A percentile compares a stretch with the other conserved stretches of the same genome.
These are phyloP conservation scores for Trypanosoma lewisi DNA, from an alignment of 208 protist species.

Conservation along the genomic window DNA sequence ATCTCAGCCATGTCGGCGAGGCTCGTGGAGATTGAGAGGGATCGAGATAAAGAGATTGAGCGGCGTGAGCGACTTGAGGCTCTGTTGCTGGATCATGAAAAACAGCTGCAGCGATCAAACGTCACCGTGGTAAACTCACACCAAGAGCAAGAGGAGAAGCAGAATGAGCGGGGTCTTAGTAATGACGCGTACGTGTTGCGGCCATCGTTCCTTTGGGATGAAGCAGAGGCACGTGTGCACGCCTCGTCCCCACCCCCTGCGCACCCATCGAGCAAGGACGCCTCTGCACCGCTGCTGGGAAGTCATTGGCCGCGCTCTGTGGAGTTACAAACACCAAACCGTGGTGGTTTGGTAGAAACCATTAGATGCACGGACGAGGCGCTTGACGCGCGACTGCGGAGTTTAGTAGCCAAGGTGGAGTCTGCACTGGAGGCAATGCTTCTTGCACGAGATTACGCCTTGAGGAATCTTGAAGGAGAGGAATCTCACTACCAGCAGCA, in stretches of 20 bases:
- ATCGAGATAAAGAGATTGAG: background rate
- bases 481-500: background rate
- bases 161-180: background rate
- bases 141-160: no score
- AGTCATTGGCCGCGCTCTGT: background rate
- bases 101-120: background rate
- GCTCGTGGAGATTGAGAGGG: constrained; percentile 5
- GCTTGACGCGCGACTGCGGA: background rate
- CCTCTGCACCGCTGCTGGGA: background rate
- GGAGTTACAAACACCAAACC: background rate
- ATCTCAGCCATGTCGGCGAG: constrained; percentile 3
- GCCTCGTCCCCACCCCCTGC: background rate
- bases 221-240: background rate
- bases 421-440: constrained; percentile 10
- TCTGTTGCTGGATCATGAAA: background rate
- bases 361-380: background rate
- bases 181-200: background rate
- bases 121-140: background rate
- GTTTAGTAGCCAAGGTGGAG: background rate
- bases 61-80: background rate
- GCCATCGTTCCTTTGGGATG: background rate
- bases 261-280: background rate
- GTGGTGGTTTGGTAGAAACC: background rate
- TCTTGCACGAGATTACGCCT: constrained; percentile 6
- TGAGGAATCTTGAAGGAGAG: background rate